A percentile compares a stretch with the other conserved stretches of the same genome.
Conservation (phyloP, 805 yeast species). For the Starmerella khaoyaiensis region DNA sequence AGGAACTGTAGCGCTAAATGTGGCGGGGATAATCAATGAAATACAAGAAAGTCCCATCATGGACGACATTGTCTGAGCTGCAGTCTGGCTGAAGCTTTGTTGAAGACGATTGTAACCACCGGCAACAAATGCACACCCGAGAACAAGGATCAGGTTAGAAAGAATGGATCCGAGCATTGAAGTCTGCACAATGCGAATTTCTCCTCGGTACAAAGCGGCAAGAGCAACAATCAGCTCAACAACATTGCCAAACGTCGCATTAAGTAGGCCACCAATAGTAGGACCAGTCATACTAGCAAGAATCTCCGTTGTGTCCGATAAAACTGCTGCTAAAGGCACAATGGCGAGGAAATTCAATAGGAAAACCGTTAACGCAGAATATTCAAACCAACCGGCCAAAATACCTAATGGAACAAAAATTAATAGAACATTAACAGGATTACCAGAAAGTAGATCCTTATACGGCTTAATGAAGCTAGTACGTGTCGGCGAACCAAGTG, state of each 20-base stretch:
- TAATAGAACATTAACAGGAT: slow-evolving; percentile 51
- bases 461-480: slow-evolving; percentile 5
- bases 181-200: slow-evolving; percentile 89
- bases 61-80: slow-evolving; percentile 95
- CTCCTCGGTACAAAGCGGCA: slow-evolving; percentile 74
- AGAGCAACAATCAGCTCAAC: slow-evolving; percentile 91
- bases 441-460: slow-evolving; percentile 12
- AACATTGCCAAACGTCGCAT: slow-evolving; percentile 96
- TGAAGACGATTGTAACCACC: slow-evolving; percentile 82
- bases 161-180: slow-evolving; percentile 92
- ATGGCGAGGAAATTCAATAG: slow-evolving; percentile 75
- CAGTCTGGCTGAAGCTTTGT: slow-evolving; percentile 87
- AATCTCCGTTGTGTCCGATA: slow-evolving; percentile 90
- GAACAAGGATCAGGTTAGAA: slow-evolving; percentile 73
- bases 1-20: slow-evolving; percentile 59
- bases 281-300: slow-evolving; percentile 78
- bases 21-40: slow-evolving; percentile 87
- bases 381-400: slow-evolving; percentile 47
- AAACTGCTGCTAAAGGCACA: slow-evolving; percentile 78
- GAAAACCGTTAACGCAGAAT: slow-evolving; percentile 47
- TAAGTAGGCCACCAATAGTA: slow-evolving; percentile 83
- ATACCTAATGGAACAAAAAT: slow-evolving; percentile 85
- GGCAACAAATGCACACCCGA: slow-evolving; percentile 89
- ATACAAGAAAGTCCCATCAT: slow-evolving; percentile 82
- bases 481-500: too few relatives aligned